Evolutionary conservation across 1,139 yeast genomes (phyloP).

Genomic region (Blastobotrys buckinghamii): DNA sequence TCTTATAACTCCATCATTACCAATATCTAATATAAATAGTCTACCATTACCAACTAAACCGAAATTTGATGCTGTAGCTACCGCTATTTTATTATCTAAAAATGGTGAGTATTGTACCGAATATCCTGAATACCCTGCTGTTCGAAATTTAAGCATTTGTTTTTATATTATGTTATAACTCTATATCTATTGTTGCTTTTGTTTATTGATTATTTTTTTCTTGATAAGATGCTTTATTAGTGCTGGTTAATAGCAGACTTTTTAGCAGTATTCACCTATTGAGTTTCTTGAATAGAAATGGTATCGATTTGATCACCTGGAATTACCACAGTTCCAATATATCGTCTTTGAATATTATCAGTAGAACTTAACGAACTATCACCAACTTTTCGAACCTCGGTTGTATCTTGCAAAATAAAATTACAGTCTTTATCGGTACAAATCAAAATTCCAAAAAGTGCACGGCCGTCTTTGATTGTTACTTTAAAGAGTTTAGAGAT

Average conservation of each 20-base stretch:
- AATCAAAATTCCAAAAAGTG: conserved; percentile 30
- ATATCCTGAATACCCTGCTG: conserved; percentile 82
- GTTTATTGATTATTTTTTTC: too few species aligned
- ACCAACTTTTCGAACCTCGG: conserved; percentile 28
- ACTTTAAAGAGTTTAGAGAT: conserved; percentile 9
- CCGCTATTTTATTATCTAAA: conserved; percentile 82
- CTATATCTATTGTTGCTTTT: too few species aligned
- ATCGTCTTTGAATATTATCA: conserved; percentile 20
- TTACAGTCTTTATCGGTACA: conserved; percentile 30
- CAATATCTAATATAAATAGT: conserved; percentile 61
- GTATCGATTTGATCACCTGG: conserved; percentile 29
- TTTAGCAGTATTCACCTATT: too few species aligned
- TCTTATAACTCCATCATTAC: conserved; percentile 53
- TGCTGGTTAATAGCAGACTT: too few species aligned
- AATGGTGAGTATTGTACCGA: conserved; percentile 88
- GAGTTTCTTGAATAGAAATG: conserved; percentile 22
- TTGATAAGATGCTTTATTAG: too few species aligned
- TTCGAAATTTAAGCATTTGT: conserved; percentile 65
- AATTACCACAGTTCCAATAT: conserved; percentile 32
- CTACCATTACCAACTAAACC: conserved; percentile 95
- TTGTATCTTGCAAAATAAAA: conserved; percentile 29
- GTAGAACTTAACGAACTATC: background rate
- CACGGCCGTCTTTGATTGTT: conserved; percentile 17
- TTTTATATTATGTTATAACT: background rate
- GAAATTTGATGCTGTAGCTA: conserved; percentile 85